phyloP scores from a whole-genome alignment of 2,329 filamentous ascomycete genomes.

The Nannizziopsis barbatae region DNA sequence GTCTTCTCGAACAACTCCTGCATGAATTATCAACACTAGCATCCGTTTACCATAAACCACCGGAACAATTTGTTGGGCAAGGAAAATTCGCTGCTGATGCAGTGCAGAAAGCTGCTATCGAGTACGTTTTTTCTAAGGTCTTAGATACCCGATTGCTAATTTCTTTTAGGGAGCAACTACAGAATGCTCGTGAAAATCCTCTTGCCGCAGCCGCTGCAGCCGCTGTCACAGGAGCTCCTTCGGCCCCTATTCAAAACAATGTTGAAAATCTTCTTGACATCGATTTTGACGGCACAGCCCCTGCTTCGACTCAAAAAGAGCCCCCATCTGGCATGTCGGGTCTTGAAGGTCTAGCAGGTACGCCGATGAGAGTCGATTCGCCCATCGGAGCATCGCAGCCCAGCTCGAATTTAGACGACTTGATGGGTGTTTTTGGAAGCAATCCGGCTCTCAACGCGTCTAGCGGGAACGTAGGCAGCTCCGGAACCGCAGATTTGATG shows the following conservation, averaged over 20 bases:
- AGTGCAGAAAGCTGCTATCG: constrained; percentile 88
- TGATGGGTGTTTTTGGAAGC: constrained; percentile 59
- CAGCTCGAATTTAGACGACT: constrained; percentile 62
- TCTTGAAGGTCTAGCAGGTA: constrained; percentile 45
- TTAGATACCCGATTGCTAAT: constrained; percentile 15
- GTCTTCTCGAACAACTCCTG: constrained; percentile 80
- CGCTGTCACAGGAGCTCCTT: constrained; percentile 46
- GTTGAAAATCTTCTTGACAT: constrained; percentile 93
- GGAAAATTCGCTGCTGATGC: constrained; percentile 88
- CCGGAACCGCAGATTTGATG: constrained; percentile 48
- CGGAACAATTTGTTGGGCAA: constrained; percentile 94
- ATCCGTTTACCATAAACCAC: constrained; percentile 96
- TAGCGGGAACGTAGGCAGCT: constrained; percentile 14
- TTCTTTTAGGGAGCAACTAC: constrained; percentile 58
- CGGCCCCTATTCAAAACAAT: constrained; percentile 54
- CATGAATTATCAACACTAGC: constrained; percentile 85
- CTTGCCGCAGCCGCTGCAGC: constrained; percentile 73
- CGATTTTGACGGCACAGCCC: constrained; percentile 85
- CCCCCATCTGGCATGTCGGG: constrained; percentile 55
- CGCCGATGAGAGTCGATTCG: constrained; percentile 41
- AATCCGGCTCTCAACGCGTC: constrained; percentile 26
- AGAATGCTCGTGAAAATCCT: constrained; percentile 87
- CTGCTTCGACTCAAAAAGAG: constrained; percentile 67
- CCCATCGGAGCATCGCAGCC: constrained; percentile 30
- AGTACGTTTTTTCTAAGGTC: constrained; percentile 38